Evolutionary conservation across 768 basidiomycete genomes (phyloP).

Genomic region (Mycena crocata): DNA sequence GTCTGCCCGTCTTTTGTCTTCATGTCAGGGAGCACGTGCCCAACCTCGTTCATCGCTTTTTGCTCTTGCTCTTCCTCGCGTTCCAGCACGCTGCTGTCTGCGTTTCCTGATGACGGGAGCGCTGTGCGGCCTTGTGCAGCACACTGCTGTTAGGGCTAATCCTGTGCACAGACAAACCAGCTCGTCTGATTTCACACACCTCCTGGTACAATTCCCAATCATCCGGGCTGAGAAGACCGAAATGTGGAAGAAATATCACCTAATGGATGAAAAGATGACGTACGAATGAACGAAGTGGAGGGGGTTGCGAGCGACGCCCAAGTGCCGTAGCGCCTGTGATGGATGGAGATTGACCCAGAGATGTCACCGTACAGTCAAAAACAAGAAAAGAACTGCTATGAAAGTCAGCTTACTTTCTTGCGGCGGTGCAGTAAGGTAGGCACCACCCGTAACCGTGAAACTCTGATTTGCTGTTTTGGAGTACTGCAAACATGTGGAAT

Average conservation of each 20-base stretch:
- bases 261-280: neutral
- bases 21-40: slow-evolving; percentile 11
- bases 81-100: slow-evolving; percentile 3
- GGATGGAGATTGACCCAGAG: too few relatives aligned
- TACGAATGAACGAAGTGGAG: neutral
- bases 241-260: slow-evolving; percentile 2
- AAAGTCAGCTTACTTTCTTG: neutral
- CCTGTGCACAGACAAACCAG: neutral
- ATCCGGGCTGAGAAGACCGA: neutral
- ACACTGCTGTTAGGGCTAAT: neutral
- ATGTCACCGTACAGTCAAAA: too few relatives aligned
- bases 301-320: neutral
- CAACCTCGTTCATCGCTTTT: neutral
- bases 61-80: slow-evolving; percentile 1
- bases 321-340: too few relatives aligned
- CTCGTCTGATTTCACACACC: too few relatives aligned
- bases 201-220: too few relatives aligned
- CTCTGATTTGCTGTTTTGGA: neutral
- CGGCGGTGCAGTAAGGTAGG: neutral
- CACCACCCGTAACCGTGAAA: neutral
- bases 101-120: neutral
- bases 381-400: neutral
- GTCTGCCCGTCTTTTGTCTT: neutral
- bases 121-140: neutral
- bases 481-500: neutral